Base-by-base conservation (phyloP, 495 filamentous ascomycete species). In the Rusavskia elegans region DNA sequence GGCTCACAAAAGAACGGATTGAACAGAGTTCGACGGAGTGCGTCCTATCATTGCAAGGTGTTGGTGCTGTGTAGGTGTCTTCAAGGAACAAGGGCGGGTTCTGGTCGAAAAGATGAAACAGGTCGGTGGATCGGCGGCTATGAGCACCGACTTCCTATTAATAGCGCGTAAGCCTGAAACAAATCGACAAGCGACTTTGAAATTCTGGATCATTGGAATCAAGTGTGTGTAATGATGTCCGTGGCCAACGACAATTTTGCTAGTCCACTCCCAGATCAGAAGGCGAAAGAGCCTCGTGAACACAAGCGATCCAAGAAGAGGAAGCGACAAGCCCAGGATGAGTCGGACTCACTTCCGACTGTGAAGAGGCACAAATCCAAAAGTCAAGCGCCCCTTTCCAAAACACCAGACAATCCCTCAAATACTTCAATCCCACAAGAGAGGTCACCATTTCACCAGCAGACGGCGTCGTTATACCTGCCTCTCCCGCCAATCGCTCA, bases 401-500 rank as follows among this genome's bases (percentile, higher is more conserved):
- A n/a, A 39, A 29, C 32, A 17, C 46, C 44, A 16, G 44, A 42
- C 37, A 45, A 21, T n/a, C 30, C 48, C 20, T 40, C 20, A 30
- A 37, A 20, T 5, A 10, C 17, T 29, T 25, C 49, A n/a, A 48
- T 49, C 48, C 35, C 57, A 17, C 49, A 54, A 39, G 30, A 63
- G 7, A 57, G 64, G 23, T 77, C 79, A 3, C 81, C 82, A 6
- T 85, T 84, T 63, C 69, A 72, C 49, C 61, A 77, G 42, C 72
- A 77, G 55, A 80, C 75, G 25, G 72, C 77, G 41, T 83, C 83
- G 0, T 60, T 87, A 51, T 88, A 87, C 62, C 73, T 88, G 45
- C 77, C 84, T 14, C 66, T 88, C 29, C 73, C 84, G 23, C 84
- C 84, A 17, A 78, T 84, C 54, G 76, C 77, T 5, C 73, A 82